Conservation (phyloP, 768 basidiomycete genomes). For the Chalciporus sphaerocephalus region DNA sequence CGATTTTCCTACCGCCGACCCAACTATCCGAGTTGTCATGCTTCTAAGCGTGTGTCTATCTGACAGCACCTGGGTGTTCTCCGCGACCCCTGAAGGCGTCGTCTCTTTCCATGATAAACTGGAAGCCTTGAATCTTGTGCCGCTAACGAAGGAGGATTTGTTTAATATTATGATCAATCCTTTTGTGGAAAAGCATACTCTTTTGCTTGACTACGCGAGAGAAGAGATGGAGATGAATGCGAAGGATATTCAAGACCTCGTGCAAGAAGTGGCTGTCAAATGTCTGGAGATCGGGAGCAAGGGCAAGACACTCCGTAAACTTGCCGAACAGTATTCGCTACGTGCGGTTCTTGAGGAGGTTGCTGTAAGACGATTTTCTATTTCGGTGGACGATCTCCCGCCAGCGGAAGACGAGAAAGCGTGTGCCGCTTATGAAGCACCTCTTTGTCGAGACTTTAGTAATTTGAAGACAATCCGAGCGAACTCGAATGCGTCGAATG, state of each 20-base stretch:
- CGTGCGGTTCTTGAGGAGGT: conserved; percentile 39
- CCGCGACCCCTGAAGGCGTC: conserved; percentile 25
- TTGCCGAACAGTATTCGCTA: conserved; percentile 49
- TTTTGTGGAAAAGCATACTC: conserved; percentile 57
- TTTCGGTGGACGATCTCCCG: conserved; percentile 55
- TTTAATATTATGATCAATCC: conserved; percentile 62
- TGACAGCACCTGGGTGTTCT: conserved; percentile 24
- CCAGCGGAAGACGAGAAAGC: conserved; percentile 46
- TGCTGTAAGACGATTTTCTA: conserved; percentile 48
- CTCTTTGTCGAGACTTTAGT: conserved; percentile 53
- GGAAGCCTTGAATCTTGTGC: conserved; percentile 50
- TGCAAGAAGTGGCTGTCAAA: conserved; percentile 54
- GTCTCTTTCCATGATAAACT: conserved; percentile 46
- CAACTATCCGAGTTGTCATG: conserved; percentile 64
- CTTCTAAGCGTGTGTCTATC: conserved; percentile 62
- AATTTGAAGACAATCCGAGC: conserved; percentile 28
- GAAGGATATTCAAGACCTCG: conserved; percentile 42
- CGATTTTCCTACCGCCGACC: conserved; percentile 63
- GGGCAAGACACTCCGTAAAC: conserved; percentile 63
- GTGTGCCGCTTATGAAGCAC: conserved; percentile 43
- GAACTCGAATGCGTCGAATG: conserved; percentile 13
- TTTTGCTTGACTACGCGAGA: conserved; percentile 49
- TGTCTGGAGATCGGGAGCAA: conserved; percentile 62
- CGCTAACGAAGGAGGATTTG: conserved; percentile 55
- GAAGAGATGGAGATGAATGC: conserved; percentile 40